Evolutionary conservation across 345 rosid species (phyloP).

Genomic region (Firmiana major): DNA sequence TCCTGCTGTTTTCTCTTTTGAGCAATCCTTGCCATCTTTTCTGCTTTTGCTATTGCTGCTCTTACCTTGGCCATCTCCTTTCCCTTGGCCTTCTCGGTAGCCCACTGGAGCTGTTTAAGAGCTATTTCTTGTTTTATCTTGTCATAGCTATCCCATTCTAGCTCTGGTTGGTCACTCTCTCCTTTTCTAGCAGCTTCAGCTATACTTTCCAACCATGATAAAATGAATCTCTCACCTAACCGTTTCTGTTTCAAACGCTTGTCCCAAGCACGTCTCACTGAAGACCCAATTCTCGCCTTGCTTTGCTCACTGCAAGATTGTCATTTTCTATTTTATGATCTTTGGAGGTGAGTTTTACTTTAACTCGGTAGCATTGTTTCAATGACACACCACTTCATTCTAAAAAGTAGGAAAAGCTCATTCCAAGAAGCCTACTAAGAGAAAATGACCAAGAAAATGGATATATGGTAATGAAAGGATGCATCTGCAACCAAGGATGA

Average conservation of each 20-base stretch:
- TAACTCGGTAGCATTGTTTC: background rate
- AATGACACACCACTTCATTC: background rate
- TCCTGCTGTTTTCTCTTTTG: constrained; percentile 51
- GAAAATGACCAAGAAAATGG: background rate
- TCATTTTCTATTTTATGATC: constrained; percentile 8
- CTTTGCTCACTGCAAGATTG: constrained; percentile 55
- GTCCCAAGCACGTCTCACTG: constrained; percentile 52
- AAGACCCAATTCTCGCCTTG: constrained; percentile 64
- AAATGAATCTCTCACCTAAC: constrained; percentile 41
- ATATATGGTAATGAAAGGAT: background rate
- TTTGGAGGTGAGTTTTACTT: constrained; percentile 4
- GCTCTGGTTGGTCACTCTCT: constrained; percentile 48
- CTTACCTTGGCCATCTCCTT: constrained; percentile 42
- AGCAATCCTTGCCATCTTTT: constrained; percentile 48
- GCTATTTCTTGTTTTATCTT: constrained; percentile 44
- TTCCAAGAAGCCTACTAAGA: background rate
- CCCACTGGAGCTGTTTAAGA: constrained; percentile 38
- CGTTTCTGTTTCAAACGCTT: constrained; percentile 50
- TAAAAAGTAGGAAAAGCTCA: background rate
- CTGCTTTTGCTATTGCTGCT: constrained; percentile 45
- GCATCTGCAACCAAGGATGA: constrained; percentile 3
- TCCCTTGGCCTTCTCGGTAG: constrained; percentile 41
- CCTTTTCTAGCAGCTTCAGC: constrained; percentile 74
- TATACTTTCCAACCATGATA: constrained; percentile 49
- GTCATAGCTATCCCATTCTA: constrained; percentile 73